These are phyloP conservation scores for Colletotrichum scovillei DNA, from an alignment of 2,329 filamentous ascomycete genomes.

Conservation along the genomic window DNA sequence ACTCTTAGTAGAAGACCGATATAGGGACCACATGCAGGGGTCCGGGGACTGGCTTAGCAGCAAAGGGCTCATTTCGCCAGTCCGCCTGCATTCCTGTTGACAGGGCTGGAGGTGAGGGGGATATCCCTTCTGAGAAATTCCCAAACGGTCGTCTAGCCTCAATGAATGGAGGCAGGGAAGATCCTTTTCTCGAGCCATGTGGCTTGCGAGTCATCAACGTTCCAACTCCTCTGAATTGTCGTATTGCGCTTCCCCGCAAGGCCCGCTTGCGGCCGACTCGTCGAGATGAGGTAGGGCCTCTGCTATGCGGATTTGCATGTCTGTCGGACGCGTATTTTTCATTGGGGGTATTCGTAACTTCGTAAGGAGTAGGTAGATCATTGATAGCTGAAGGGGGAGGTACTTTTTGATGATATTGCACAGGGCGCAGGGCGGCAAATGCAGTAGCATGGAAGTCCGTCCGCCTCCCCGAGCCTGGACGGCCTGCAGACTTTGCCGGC, in stretches of 20 bases:
- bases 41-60: neutral
- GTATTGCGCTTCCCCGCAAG: conserved; percentile 23
- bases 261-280: conserved; percentile 8
- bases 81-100: conserved; percentile 15
- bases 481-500: neutral
- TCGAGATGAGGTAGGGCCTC: conserved; percentile 6
- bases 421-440: neutral
- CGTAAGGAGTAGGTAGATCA: neutral
- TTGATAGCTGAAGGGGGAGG: neutral
- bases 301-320: conserved; percentile 11
- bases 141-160: conserved; percentile 19
- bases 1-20: conserved; percentile 2
- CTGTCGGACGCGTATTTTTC: neutral
- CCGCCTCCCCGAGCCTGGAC: neutral
- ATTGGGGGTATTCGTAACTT: neutral
- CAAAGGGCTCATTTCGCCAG: conserved; percentile 23
- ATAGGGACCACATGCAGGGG: neutral
- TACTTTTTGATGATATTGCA: neutral
- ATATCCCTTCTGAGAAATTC: neutral
- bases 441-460: neutral
- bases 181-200: conserved; percentile 26
- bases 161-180: conserved; percentile 1
- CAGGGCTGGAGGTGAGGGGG: conserved; percentile 17
- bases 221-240: neutral
- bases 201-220: conserved; percentile 30